Percentiles rank a stretch among this genome's conserved stretches.
phyloP scores from a whole-genome alignment of 192 early-diverging fungal genomes.

The Coemansia biformis region DNA sequence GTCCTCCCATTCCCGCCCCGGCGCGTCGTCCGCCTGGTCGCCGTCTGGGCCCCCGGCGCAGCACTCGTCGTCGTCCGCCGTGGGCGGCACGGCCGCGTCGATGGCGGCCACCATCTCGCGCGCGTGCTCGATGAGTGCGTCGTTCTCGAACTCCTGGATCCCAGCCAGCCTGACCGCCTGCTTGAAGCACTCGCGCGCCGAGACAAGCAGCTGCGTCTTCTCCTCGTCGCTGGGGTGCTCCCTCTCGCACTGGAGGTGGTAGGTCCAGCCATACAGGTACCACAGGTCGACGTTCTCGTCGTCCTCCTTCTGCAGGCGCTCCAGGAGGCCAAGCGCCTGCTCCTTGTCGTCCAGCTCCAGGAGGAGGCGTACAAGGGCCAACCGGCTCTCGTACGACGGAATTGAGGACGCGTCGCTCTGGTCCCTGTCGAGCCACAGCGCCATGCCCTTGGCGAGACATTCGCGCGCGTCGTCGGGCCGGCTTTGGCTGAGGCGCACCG shows the following conservation, averaged over 20 bases:
- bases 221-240: constrained; percentile 44
- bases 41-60: constrained; percentile 47
- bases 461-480: constrained; percentile 72
- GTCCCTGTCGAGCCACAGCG: constrained; percentile 66
- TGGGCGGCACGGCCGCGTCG: constrained; percentile 47
- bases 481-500: constrained; percentile 81
- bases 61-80: constrained; percentile 46
- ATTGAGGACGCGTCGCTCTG: constrained; percentile 37
- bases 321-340: constrained; percentile 72
- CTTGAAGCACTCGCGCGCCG: constrained; percentile 43
- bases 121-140: constrained; percentile 62
- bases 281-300: constrained; percentile 88
- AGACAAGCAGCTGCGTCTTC: constrained; percentile 22
- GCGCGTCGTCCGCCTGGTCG: constrained; percentile 3
- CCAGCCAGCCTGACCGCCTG: constrained; percentile 56
- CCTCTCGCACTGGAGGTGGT: constrained; percentile 80
- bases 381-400: constrained; percentile 79
- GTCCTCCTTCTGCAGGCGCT: constrained; percentile 80
- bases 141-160: constrained; percentile 60
- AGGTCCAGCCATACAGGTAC: constrained; percentile 96
- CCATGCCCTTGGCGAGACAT: constrained; percentile 60
- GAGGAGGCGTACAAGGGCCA: constrained; percentile 77
- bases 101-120: constrained; percentile 64
- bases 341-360: constrained; percentile 79
- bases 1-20: constrained; percentile 56